Conservation (phyloP, 1,284 basidiomycete genomes). For the Neonothopanus nambi region DNA sequence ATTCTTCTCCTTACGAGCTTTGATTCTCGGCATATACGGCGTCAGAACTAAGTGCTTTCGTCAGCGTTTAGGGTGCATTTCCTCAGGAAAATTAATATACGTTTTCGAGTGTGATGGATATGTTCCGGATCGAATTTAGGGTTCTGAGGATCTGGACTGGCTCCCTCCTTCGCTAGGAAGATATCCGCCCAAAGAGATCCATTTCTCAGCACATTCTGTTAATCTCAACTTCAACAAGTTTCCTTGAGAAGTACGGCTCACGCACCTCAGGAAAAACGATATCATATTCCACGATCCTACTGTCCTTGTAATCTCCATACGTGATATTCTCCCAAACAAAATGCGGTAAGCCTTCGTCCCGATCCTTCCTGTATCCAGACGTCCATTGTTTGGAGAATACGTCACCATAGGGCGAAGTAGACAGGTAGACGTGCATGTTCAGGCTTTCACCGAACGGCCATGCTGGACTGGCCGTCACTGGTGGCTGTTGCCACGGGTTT, state of each 20-base stretch:
- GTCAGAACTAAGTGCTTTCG: slow-evolving; percentile 66
- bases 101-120: slow-evolving; percentile 79
- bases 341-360: slow-evolving; percentile 57
- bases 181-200: slow-evolving; percentile 86
- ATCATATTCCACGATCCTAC: slow-evolving; percentile 62
- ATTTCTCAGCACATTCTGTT: slow-evolving; percentile 76
- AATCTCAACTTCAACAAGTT: background rate
- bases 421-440: slow-evolving; percentile 77
- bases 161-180: slow-evolving; percentile 71
- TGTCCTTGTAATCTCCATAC: slow-evolving; percentile 80
- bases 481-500: slow-evolving; percentile 50
- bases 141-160: slow-evolving; percentile 62
- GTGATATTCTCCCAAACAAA: slow-evolving; percentile 83
- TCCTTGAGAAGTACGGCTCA: slow-evolving; percentile 5
- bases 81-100: slow-evolving; percentile 44
- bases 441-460: slow-evolving; percentile 63
- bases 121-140: slow-evolving; percentile 51
- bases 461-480: slow-evolving; percentile 49
- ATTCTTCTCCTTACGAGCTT: slow-evolving; percentile 81
- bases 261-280: slow-evolving; percentile 75
- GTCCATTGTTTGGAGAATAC: slow-evolving; percentile 58
- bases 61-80: slow-evolving; percentile 2
- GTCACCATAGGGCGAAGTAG: slow-evolving; percentile 61
- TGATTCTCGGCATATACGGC: slow-evolving; percentile 74
- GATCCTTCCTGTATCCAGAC: slow-evolving; percentile 44